Conservation (phyloP, 2,329 filamentous ascomycete genomes). For the Penicillium sp. region DNA sequence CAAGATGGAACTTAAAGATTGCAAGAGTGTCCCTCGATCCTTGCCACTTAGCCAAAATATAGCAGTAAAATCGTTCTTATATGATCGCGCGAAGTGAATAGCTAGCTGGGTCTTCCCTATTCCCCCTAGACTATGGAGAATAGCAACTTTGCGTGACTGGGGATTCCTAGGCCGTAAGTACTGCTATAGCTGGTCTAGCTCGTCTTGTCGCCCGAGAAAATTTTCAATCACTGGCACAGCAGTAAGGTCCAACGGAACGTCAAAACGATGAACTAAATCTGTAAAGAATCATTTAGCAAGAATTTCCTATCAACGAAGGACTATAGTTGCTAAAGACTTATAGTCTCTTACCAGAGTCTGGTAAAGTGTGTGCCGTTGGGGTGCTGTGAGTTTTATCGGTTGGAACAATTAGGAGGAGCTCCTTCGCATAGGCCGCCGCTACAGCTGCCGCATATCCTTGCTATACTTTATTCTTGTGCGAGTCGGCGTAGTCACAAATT, state of each 20-base stretch:
- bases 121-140: conserved; percentile 30
- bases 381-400: background rate
- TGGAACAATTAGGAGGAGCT: background rate
- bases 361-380: background rate
- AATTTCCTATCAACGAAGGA: background rate
- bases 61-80: conserved; percentile 28
- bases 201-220: background rate
- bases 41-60: conserved; percentile 36
- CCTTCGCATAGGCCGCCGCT: background rate
- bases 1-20: conserved; percentile 25
- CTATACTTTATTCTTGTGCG: background rate
- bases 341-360: background rate
- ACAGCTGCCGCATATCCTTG: background rate
- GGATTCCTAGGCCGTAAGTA: background rate
- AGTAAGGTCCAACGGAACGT: background rate
- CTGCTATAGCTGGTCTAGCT: background rate
- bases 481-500: background rate
- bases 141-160: conserved; percentile 11
- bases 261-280: background rate
- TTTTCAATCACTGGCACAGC: background rate
- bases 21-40: conserved; percentile 22
- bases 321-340: background rate
- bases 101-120: conserved; percentile 34
- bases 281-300: background rate
- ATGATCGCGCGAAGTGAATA: conserved; percentile 26